Conservation (phyloP, 495 filamentous ascomycete species). For the Daldinia grandis region DNA sequence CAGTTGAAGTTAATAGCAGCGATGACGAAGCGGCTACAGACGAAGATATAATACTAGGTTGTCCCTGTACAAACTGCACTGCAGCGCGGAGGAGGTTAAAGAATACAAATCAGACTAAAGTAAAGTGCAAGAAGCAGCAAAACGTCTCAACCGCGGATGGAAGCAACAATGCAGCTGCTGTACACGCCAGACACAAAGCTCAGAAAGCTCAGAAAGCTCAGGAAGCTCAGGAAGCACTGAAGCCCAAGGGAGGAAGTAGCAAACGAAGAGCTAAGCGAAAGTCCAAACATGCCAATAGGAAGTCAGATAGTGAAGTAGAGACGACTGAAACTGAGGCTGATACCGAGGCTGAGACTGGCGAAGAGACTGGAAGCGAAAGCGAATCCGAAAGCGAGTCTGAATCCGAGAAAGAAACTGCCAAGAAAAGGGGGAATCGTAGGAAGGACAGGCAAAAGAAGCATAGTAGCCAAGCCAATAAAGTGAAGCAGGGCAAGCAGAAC, state of each 20-base stretch:
- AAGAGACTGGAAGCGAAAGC: conserved; percentile 20
- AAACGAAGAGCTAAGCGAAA: conserved; percentile 22
- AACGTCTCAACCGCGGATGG: conserved; percentile 12
- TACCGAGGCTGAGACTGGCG: conserved; percentile 2
- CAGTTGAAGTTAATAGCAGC: conserved; percentile 25
- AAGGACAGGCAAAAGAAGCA: background rate
- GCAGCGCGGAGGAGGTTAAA: conserved; percentile 15
- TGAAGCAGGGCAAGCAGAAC: conserved; percentile 1
- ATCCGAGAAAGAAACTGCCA: conserved; percentile 18
- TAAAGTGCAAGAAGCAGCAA: conserved; percentile 19
- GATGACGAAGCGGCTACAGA: conserved; percentile 16
- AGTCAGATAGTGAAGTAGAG: conserved; percentile 28
- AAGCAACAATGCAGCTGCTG: conserved; percentile 9
- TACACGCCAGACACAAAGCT: conserved; percentile 34
- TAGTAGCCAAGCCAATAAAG: conserved; percentile 3
- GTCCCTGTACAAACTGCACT: conserved; percentile 42
- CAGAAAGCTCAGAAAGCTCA: conserved; percentile 21
- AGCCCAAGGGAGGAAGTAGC: conserved; percentile 5
- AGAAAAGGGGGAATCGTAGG: conserved; percentile 27
- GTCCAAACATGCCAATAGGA: conserved; percentile 35
- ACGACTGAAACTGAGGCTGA: background rate
- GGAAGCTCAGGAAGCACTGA: background rate
- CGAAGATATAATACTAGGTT: conserved; percentile 32
- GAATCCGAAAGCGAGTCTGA: conserved; percentile 29
- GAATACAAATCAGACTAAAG: conserved; percentile 10